A percentile compares a stretch with the other conserved stretches of the same genome.
Evolutionary conservation across 495 filamentous ascomycete genomes (phyloP).

Genomic region (Penicillium coprophilum): DNA sequence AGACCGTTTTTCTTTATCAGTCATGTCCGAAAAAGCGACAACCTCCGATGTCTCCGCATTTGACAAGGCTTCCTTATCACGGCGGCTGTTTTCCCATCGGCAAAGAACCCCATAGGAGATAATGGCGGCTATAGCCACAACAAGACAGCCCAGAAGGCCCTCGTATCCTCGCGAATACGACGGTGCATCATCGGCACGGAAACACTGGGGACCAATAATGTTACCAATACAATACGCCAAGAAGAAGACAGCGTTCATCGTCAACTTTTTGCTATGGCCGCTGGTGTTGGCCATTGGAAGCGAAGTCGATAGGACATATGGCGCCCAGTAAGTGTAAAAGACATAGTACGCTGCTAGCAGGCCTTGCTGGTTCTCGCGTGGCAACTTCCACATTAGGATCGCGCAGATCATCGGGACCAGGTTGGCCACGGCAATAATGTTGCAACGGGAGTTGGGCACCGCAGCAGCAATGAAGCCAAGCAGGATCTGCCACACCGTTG

Average conservation of each 20-base stretch:
- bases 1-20: constrained; percentile 33
- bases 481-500: constrained; percentile 29
- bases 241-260: constrained; percentile 31
- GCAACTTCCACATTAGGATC: constrained; percentile 36
- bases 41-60: not conserved
- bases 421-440: constrained; percentile 33
- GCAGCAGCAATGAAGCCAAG: constrained; percentile 38
- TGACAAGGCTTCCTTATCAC: constrained; percentile 13
- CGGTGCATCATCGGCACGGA: constrained; percentile 55
- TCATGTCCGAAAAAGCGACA: constrained; percentile 31
- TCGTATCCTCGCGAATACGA: constrained; percentile 36
- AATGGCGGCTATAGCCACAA: constrained; percentile 27
- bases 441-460: constrained; percentile 36
- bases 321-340: constrained; percentile 39
- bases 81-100: constrained; percentile 20
- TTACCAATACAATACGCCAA: constrained; percentile 40
- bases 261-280: constrained; percentile 36
- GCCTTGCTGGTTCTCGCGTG: constrained; percentile 32
- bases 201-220: constrained; percentile 62
- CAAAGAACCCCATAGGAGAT: constrained; percentile 24
- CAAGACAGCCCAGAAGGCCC: constrained; percentile 28
- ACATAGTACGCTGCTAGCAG: constrained; percentile 28
- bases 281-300: constrained; percentile 42
- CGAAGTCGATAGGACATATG: constrained; percentile 40
- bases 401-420: constrained; percentile 36